phyloP scores from a whole-genome alignment of 169 alveolate species.

The Cryptosporidium viatorum region DNA sequence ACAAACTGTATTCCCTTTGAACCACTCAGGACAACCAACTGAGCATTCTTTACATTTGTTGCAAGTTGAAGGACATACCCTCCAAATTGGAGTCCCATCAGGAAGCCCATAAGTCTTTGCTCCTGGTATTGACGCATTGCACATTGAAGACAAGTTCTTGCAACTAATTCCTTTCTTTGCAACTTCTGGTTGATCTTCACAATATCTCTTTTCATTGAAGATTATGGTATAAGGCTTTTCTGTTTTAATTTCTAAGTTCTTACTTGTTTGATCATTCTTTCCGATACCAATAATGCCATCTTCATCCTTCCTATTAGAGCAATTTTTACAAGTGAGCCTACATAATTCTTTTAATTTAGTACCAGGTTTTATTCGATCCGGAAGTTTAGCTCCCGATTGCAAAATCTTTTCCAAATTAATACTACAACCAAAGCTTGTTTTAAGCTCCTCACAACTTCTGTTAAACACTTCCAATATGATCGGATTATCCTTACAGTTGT shows the following conservation, averaged over 20 bases:
- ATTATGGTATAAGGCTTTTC: conserved; percentile 26
- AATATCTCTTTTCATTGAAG: conserved; percentile 39
- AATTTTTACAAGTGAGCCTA: conserved; percentile 23
- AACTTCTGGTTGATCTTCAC: conserved; percentile 65
- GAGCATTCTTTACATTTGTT: conserved; percentile 76
- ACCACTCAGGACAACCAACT: conserved; percentile 48
- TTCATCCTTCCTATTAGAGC: not conserved
- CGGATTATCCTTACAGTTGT: not conserved
- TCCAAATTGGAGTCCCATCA: conserved; percentile 40
- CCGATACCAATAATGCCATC: not conserved
- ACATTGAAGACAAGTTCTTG: conserved; percentile 65
- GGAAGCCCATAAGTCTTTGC: conserved; percentile 65
- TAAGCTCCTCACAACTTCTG: conserved; percentile 25
- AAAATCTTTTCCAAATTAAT: conserved; percentile 5
- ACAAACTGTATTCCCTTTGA: conserved; percentile 51
- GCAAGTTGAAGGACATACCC: conserved; percentile 79
- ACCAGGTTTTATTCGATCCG: conserved; percentile 5
- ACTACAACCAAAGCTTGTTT: conserved; percentile 11
- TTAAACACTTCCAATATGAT: not conserved
- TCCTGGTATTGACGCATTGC: conserved; percentile 29
- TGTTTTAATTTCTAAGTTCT: not conserved
- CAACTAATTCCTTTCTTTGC: conserved; percentile 54
- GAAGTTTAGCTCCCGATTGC: not conserved
- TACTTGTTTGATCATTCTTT: not conserved
- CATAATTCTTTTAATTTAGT: conserved; percentile 22